Percentiles rank a stretch among this genome's conserved stretches.
Conservation (phyloP, 768 basidiomycete genomes). For the Tephrocybe sp. region DNA sequence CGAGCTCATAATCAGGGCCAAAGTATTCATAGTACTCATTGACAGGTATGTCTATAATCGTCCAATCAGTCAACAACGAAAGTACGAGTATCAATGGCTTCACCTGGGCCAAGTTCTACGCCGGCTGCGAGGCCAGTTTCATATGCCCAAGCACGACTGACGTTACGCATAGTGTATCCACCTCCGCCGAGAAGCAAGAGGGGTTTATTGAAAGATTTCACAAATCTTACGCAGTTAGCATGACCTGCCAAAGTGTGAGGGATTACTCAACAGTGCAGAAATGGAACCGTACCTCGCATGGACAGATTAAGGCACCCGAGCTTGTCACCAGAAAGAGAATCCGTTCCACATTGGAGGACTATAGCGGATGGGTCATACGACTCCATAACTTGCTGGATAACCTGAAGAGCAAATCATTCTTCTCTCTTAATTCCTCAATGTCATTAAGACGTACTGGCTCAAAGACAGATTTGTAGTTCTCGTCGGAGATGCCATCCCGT, state of each 20-base stretch:
- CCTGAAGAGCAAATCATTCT: constrained; percentile 43
- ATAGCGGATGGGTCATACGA: constrained; percentile 93
- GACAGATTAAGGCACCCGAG: constrained; percentile 95
- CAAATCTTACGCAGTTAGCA: constrained; percentile 95
- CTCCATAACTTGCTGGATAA: constrained; percentile 92
- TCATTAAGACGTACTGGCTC: constrained; percentile 71
- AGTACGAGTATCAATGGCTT: constrained; percentile 9
- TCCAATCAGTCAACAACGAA: neutral
- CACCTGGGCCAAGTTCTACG: constrained; percentile 86
- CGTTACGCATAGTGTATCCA: constrained; percentile 98
- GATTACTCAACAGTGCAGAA: neutral
- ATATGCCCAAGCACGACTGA: constrained; percentile 95
- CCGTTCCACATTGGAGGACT: constrained; percentile 96
- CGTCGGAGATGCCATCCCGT: constrained; percentile 93
- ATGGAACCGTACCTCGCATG: constrained; percentile 68
- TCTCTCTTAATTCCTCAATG: neutral
- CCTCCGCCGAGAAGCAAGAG: constrained; percentile 94
- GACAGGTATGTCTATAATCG: constrained; percentile 74
- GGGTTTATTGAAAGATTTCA: constrained; percentile 94
- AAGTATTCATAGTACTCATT: constrained; percentile 99
- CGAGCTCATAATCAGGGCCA: constrained; percentile 94
- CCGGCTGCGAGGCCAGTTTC: constrained; percentile 99
- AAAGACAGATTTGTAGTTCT: constrained; percentile 92
- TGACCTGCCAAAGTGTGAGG: constrained; percentile 57
- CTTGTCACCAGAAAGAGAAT: constrained; percentile 95